These are phyloP conservation scores for Silene latifolia DNA, from an alignment of 148 eudicot genomes.

Conservation along the genomic window DNA sequence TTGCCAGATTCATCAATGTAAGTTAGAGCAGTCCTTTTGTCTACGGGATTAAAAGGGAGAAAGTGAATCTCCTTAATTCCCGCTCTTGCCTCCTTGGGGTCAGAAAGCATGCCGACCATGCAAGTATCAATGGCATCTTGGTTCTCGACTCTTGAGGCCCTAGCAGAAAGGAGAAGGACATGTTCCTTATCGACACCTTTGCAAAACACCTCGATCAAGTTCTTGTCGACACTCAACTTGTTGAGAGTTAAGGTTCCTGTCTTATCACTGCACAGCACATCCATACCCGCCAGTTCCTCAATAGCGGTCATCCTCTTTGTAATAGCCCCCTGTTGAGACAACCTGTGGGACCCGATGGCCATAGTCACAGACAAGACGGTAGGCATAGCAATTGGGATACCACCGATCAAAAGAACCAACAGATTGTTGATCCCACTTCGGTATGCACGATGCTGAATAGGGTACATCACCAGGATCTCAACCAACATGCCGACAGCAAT, in stretches of 20 bases:
- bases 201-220: slow-evolving; percentile 75
- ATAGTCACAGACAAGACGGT: slow-evolving; percentile 93
- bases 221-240: slow-evolving; percentile 84
- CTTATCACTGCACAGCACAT: slow-evolving; percentile 98
- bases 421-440: slow-evolving; percentile 82
- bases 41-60: slow-evolving; percentile 41
- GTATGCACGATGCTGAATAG: slow-evolving; percentile 75
- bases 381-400: slow-evolving; percentile 98
- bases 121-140: slow-evolving; percentile 97
- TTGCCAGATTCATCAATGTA: slow-evolving; percentile 35
- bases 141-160: slow-evolving; percentile 90
- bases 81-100: slow-evolving; percentile 83
- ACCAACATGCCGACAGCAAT: slow-evolving; percentile 81
- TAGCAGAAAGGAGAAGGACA: slow-evolving; percentile 75
- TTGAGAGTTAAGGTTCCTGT: slow-evolving; percentile 94
- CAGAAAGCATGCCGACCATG: slow-evolving; percentile 93
- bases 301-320: slow-evolving; percentile 99
- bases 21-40: slow-evolving; percentile 36
- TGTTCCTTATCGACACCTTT: slow-evolving; percentile 85
- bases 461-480: slow-evolving; percentile 96
- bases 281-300: slow-evolving; percentile 99
- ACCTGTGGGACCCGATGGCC: slow-evolving; percentile 98
- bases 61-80: slow-evolving; percentile 41
- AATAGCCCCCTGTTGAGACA: slow-evolving; percentile 94
- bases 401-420: slow-evolving; percentile 92